Percentiles rank a stretch among this genome's conserved stretches.
These are phyloP conservation scores for Crataegus laevigata DNA, from an alignment of 306 rosid species.

Conservation along the genomic window DNA sequence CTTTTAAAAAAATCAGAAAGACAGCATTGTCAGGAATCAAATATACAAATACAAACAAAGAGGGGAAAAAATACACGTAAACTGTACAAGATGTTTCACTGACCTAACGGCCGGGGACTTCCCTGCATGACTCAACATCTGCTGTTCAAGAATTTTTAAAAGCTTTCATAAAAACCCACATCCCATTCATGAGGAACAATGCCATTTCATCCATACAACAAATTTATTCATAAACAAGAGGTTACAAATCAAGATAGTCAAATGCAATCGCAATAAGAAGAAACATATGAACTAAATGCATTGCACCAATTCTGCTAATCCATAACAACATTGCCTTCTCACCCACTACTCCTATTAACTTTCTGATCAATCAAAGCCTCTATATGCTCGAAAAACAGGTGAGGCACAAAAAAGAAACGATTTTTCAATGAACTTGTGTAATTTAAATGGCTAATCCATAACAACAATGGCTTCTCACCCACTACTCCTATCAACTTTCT, in stretches of 20 bases:
- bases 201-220: background rate
- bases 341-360: background rate
- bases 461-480: background rate
- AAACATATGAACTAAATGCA: background rate
- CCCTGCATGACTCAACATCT: constrained; percentile 32
- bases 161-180: background rate
- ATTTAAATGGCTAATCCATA: background rate
- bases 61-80: background rate
- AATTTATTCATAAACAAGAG: background rate
- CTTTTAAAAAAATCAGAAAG: constrained; percentile 27
- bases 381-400: background rate
- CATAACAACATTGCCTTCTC: background rate
- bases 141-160: constrained; percentile 40
- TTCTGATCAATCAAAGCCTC: background rate
- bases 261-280: background rate
- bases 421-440: background rate
- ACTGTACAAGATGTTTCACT: constrained; percentile 15
- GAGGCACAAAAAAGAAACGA: background rate
- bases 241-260: background rate
- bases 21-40: constrained; percentile 10
- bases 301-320: background rate
- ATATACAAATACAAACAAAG: background rate
- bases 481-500: background rate
- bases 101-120: constrained; percentile 40
- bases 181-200: constrained; percentile 2